Evolutionary conservation across 2,329 filamentous ascomycete species (phyloP).

Genomic region (Gnomoniopsis sp.): DNA sequence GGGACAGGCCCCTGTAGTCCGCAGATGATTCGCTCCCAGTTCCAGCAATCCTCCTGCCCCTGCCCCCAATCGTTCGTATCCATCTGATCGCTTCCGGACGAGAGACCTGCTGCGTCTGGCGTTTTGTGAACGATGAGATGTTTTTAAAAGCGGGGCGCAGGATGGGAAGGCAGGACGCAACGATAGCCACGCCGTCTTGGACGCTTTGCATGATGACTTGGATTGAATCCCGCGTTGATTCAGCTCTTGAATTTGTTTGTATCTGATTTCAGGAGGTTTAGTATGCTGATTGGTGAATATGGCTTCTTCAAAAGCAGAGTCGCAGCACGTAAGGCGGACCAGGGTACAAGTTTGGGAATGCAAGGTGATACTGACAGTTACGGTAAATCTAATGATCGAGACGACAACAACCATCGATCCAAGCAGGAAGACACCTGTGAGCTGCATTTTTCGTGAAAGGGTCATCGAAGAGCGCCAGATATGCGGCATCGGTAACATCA

Average conservation of each 20-base stretch:
- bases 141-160: not conserved
- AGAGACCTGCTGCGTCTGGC: not conserved
- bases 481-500: not conserved
- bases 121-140: not conserved
- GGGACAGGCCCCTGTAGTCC: not conserved
- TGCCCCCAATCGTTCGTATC: not conserved
- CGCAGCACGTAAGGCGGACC: too few species aligned
- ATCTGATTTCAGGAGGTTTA: too few species aligned
- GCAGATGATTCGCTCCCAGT: not conserved
- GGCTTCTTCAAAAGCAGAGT: too few species aligned
- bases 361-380: too few species aligned
- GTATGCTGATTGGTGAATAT: too few species aligned
- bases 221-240: too few species aligned
- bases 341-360: too few species aligned
- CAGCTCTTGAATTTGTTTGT: too few species aligned
- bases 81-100: not conserved
- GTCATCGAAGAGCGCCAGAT: not conserved
- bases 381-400: not conserved
- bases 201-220: not conserved
- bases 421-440: not conserved
- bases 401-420: not conserved
- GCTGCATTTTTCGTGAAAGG: not conserved
- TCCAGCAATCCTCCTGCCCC: not conserved
- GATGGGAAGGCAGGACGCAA: not conserved
- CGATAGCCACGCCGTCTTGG: not conserved